Evolutionary conservation across 1,284 basidiomycete genomes (phyloP).

Genomic region (Phlebopus sp.): DNA sequence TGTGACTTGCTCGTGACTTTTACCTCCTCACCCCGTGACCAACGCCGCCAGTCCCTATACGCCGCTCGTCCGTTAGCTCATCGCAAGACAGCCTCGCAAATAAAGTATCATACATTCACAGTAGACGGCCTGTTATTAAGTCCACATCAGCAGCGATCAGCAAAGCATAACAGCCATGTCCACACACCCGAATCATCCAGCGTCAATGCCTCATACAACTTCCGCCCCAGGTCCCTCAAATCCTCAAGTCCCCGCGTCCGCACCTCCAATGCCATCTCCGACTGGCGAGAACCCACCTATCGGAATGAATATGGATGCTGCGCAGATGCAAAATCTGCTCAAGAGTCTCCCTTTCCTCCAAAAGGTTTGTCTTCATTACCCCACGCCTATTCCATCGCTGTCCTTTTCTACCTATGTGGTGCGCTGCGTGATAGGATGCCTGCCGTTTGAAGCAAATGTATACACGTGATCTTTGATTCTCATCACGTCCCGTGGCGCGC

Average conservation of each 20-base stretch:
- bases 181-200: neutral
- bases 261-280: slow-evolving; percentile 10
- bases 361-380: slow-evolving; percentile 21
- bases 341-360: slow-evolving; percentile 25
- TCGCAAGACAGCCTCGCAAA: neutral
- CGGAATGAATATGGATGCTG: slow-evolving; percentile 17
- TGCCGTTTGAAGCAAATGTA: neutral
- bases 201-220: slow-evolving; percentile 16
- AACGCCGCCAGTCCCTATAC: slow-evolving; percentile 14
- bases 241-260: slow-evolving; percentile 14
- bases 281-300: slow-evolving; percentile 8
- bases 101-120: slow-evolving; percentile 6
- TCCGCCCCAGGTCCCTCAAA: slow-evolving; percentile 17
- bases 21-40: slow-evolving; percentile 34
- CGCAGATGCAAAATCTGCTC: slow-evolving; percentile 27
- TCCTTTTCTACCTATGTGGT: neutral
- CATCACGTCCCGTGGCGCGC: slow-evolving; percentile 30
- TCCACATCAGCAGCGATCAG: neutral
- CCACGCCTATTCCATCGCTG: neutral
- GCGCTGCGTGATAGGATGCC: neutral
- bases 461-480: slow-evolving; percentile 26
- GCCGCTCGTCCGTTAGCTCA: slow-evolving; percentile 1
- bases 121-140: neutral
- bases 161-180: too few relatives aligned
- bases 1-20: slow-evolving; percentile 37